Evolutionary conservation across 495 filamentous ascomycete genomes (phyloP).

Genomic region (Podospora tetraspora): DNA sequence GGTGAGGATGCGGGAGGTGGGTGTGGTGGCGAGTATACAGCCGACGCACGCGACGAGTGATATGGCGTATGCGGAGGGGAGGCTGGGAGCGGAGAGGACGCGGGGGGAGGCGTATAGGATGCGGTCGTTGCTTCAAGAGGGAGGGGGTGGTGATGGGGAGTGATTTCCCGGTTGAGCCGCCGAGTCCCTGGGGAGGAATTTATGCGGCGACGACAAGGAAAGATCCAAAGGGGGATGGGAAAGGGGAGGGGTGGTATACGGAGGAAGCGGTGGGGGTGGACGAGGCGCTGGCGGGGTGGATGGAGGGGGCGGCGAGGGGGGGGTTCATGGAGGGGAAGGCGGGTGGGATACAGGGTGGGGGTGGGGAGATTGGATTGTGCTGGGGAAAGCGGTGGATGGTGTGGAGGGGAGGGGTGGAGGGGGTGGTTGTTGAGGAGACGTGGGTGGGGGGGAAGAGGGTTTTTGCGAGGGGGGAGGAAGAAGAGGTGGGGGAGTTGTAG

Average conservation of each 20-base stretch:
- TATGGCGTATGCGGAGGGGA: constrained; percentile 51
- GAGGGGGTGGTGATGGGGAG: constrained; percentile 46
- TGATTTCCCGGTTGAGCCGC: constrained; percentile 63
- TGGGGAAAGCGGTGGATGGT: constrained; percentile 43
- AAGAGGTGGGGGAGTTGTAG: constrained; percentile 5
- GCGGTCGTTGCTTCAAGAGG: constrained; percentile 42
- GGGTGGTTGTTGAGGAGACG: constrained; percentile 52
- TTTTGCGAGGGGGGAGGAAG: constrained; percentile 30
- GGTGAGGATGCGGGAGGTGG: constrained; percentile 43
- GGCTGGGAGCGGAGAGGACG: constrained; percentile 49
- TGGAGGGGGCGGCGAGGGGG: constrained; percentile 38
- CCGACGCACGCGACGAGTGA: constrained; percentile 64
- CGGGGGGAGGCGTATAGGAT: constrained; percentile 52
- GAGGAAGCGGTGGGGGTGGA: constrained; percentile 49
- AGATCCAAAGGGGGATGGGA: constrained; percentile 42
- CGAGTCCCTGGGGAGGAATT: constrained; percentile 55
- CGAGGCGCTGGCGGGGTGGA: constrained; percentile 55
- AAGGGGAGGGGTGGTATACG: constrained; percentile 45
- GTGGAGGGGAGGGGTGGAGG: constrained; percentile 40
- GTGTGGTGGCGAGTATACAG: constrained; percentile 61
- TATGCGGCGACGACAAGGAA: constrained; percentile 56
- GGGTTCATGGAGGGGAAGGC: constrained; percentile 48
- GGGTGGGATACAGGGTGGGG: constrained; percentile 49
- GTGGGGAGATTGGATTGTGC: constrained; percentile 59
- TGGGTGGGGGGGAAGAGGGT: constrained; percentile 55